Evolutionary conservation across 768 basidiomycete species (phyloP).

Genomic region (Rhizopogon sp.): DNA sequence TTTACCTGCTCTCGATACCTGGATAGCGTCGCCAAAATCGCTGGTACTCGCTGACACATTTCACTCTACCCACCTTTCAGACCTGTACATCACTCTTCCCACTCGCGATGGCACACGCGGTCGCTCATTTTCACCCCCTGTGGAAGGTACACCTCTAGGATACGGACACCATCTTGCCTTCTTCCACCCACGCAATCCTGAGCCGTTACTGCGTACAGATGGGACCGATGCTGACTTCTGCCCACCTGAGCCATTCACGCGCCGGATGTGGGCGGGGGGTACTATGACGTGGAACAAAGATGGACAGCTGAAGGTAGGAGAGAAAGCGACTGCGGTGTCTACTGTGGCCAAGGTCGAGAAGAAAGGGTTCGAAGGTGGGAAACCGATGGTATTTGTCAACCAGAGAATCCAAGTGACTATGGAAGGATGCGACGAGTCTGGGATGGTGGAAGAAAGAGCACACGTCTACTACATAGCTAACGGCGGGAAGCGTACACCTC

Average conservation of each 20-base stretch:
- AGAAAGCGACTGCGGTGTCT: constrained; percentile 42
- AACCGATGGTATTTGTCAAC: constrained; percentile 73
- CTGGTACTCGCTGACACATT: constrained; percentile 46
- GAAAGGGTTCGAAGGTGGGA: constrained; percentile 54
- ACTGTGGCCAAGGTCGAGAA: constrained; percentile 48
- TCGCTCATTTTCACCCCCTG: constrained; percentile 37
- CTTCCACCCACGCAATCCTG: constrained; percentile 65
- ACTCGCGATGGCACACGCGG: constrained; percentile 57
- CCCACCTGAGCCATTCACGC: constrained; percentile 67
- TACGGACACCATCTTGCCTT: constrained; percentile 72
- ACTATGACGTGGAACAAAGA: constrained; percentile 54
- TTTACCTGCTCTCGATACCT: constrained; percentile 38
- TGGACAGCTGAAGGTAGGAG: constrained; percentile 48
- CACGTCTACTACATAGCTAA: constrained; percentile 59
- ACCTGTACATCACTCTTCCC: constrained; percentile 66
- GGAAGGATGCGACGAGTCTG: constrained; percentile 37
- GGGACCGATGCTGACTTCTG: constrained; percentile 71
- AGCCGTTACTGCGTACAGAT: constrained; percentile 50
- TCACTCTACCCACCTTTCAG: constrained; percentile 51
- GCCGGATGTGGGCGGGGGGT: constrained; percentile 82
- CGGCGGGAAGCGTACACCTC: constrained; percentile 26
- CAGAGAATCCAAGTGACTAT: constrained; percentile 52
- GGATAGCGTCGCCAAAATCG: constrained; percentile 47
- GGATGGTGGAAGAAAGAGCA: constrained; percentile 56
- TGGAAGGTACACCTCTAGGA: constrained; percentile 36